Conservation (phyloP, 179 eudicot genomes). For the Silene vulgaris region DNA sequence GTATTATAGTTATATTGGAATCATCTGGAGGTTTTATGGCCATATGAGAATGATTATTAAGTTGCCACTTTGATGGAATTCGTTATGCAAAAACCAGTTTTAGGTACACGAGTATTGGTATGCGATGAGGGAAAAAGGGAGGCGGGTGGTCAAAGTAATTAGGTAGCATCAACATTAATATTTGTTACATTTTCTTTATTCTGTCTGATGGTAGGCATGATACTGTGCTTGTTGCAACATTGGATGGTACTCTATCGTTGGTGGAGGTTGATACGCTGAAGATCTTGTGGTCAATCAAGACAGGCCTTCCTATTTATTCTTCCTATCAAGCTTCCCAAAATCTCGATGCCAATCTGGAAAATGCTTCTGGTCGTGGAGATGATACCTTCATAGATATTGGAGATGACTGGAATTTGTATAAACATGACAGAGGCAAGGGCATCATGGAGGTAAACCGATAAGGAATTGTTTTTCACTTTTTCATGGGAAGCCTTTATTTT, state of each 20-base stretch:
- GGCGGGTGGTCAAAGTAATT: not conserved
- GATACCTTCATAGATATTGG: slow-evolving; percentile 58
- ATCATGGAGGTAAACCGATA: slow-evolving; percentile 40
- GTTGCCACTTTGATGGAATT: not conserved
- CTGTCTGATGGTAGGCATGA: slow-evolving; percentile 30
- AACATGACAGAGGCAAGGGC: slow-evolving; percentile 41
- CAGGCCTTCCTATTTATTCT: slow-evolving; percentile 61
- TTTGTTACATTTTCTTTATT: slow-evolving; percentile 5
- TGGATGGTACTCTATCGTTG: slow-evolving; percentile 58
- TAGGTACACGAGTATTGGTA: not conserved
- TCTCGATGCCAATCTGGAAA: slow-evolving; percentile 36
- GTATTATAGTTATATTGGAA: not conserved
- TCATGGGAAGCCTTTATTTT: not conserved
- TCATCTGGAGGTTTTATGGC: slow-evolving; percentile 1
- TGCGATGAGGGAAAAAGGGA: not conserved
- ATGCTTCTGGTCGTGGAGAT: slow-evolving; percentile 30
- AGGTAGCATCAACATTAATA: not conserved
- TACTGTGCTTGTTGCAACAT: slow-evolving; percentile 46
- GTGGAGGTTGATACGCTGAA: slow-evolving; percentile 44
- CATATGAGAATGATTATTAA: not conserved
- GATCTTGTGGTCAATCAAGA: slow-evolving; percentile 51
- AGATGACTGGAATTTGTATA: slow-evolving; percentile 58
- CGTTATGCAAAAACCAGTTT: too few species aligned
- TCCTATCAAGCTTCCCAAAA: slow-evolving; percentile 48
- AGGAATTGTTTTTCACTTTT: not conserved